Evolutionary conservation across 2,329 filamentous ascomycete genomes (phyloP).

Genomic region (Fusarium torreyae): DNA sequence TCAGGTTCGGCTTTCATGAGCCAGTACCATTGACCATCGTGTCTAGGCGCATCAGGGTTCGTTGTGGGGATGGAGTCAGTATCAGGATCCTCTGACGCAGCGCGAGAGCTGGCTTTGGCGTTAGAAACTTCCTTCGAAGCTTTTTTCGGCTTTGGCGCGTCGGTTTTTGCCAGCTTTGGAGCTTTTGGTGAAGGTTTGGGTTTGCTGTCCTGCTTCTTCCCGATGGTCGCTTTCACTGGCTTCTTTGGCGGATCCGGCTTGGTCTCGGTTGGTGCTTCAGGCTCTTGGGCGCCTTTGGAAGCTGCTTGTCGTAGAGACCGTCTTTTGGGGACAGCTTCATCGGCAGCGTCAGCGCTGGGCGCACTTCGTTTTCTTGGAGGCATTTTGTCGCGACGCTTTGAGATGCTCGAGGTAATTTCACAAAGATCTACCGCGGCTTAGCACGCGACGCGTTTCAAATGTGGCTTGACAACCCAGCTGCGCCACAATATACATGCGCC

Average conservation of each 20-base stretch:
- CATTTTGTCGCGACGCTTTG: conserved; percentile 18
- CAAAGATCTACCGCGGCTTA: too few relatives aligned
- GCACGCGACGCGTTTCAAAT: conserved; percentile 16
- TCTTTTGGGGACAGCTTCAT: conserved; percentile 24
- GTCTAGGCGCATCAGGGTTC: conserved; percentile 58
- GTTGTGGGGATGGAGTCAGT: conserved; percentile 54
- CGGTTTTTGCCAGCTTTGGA: neutral
- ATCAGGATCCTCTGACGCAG: conserved; percentile 50
- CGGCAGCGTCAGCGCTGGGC: neutral
- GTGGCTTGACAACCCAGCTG: neutral
- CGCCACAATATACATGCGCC: too few relatives aligned
- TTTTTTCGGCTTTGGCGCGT: neutral
- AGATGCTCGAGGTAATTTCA: neutral
- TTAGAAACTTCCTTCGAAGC: fast-evolving
- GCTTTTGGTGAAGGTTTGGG: neutral
- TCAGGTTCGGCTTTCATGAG: conserved; percentile 92
- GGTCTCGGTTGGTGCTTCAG: neutral
- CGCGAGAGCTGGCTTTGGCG: neutral
- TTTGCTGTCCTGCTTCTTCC: conserved; percentile 15
- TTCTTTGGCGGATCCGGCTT: conserved; percentile 9
- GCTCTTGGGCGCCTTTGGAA: neutral
- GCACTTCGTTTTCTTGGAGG: conserved; percentile 37
- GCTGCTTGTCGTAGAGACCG: conserved; percentile 39
- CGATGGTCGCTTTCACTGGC: neutral
- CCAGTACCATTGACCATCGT: conserved; percentile 74